Evolutionary conservation across 345 rosid genomes (phyloP).

Genomic region (Laguncularia racemosa): DNA sequence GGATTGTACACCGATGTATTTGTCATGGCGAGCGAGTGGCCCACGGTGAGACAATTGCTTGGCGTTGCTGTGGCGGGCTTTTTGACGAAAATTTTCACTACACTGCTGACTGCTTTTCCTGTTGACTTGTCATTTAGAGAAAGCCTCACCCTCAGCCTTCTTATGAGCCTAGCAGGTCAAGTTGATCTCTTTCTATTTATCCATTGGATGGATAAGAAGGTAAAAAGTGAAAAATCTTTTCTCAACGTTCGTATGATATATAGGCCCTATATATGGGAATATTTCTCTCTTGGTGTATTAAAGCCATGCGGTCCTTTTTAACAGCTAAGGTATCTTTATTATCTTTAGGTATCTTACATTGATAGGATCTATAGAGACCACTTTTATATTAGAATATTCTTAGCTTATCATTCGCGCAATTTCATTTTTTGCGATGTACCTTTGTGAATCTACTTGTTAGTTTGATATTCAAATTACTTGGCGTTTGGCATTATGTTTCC

Average conservation of each 20-base stretch:
- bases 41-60: slow-evolving; percentile 32
- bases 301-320: no score
- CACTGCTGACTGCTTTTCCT: slow-evolving; percentile 18
- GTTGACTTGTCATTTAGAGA: slow-evolving; percentile 40
- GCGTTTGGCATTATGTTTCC: no score
- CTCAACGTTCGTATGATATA: neutral
- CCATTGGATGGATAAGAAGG: slow-evolving; percentile 65
- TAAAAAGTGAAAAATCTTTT: slow-evolving; percentile 5
- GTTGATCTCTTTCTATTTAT: slow-evolving; percentile 39
- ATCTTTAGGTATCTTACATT: no score
- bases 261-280: neutral
- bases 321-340: no score
- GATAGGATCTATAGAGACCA: no score
- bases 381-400: no score
- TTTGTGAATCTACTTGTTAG: no score
- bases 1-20: slow-evolving; percentile 47
- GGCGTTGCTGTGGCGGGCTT: slow-evolving; percentile 28
- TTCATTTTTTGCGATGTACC: no score
- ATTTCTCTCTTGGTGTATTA: no score
- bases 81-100: slow-evolving; percentile 28
- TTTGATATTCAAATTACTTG: no score
- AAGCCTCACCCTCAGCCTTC: slow-evolving; percentile 45
- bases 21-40: slow-evolving; percentile 32
- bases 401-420: no score
- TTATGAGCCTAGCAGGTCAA: slow-evolving; percentile 64